These are phyloP conservation scores for Bisporella sp. DNA, from an alignment of 2,329 filamentous ascomycete species.

Conservation along the genomic window DNA sequence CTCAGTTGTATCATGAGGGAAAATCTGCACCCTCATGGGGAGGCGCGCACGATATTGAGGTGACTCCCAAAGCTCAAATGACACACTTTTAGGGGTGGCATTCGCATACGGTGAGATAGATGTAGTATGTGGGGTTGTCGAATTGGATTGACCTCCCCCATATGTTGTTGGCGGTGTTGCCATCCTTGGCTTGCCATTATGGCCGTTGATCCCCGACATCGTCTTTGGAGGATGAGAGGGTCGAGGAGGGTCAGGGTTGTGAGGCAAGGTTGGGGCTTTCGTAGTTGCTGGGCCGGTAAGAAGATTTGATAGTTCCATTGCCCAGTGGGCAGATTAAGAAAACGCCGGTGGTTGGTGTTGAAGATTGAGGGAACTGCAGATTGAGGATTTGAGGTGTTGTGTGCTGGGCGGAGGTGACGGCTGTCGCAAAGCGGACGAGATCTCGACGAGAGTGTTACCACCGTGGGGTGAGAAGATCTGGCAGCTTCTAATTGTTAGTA, in stretches of 20 bases:
- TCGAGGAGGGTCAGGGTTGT: slow-evolving; percentile 15
- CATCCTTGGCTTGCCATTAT: slow-evolving; percentile 18
- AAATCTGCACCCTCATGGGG: slow-evolving; percentile 86
- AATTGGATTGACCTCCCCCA: slow-evolving; percentile 16
- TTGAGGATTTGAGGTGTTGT: slow-evolving; percentile 7
- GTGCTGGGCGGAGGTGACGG: slow-evolving; percentile 9
- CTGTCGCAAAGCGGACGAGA: neutral
- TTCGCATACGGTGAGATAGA: slow-evolving; percentile 26
- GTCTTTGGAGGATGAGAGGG: slow-evolving; percentile 21
- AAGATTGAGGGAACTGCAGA: slow-evolving; percentile 3
- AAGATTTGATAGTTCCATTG: slow-evolving; percentile 19
- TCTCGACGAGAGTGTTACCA: neutral
- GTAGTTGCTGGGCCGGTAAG: slow-evolving; percentile 14
- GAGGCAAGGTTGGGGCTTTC: slow-evolving; percentile 21
- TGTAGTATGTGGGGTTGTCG: slow-evolving; percentile 18
- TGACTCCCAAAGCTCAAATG: slow-evolving; percentile 69
- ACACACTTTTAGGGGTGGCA: slow-evolving; percentile 61
- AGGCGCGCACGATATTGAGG: slow-evolving; percentile 66
- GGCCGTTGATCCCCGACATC: slow-evolving; percentile 21
- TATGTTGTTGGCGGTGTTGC: slow-evolving; percentile 23
- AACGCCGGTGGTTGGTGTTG: neutral
- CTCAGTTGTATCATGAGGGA: slow-evolving; percentile 90
- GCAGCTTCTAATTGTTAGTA: slow-evolving; percentile 15
- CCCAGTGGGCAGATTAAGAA: slow-evolving; percentile 3
- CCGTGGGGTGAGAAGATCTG: slow-evolving; percentile 5